Percentiles rank a stretch among this genome's conserved stretches.
phyloP scores from a whole-genome alignment of 2,329 filamentous ascomycete species.

The Diplocarpon mali region DNA sequence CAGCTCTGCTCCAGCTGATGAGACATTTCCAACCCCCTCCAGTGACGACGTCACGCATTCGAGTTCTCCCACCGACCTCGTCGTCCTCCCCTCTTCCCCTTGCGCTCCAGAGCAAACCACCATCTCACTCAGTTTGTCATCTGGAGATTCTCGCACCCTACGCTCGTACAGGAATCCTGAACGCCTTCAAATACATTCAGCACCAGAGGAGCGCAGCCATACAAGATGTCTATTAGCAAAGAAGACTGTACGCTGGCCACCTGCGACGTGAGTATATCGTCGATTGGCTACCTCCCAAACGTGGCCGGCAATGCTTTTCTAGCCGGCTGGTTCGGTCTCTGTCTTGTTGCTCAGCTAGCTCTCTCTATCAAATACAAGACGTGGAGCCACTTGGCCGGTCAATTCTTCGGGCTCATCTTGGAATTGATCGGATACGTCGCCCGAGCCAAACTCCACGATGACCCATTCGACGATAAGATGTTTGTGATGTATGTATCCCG shows the following conservation, averaged over 20 bases:
- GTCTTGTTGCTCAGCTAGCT: slow-evolving; percentile 36
- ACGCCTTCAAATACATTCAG: no score
- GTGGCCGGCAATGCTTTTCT: slow-evolving; percentile 42
- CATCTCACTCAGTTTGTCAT: no score
- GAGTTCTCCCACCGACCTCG: no score
- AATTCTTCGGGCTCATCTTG: slow-evolving; percentile 39
- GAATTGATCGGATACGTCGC: slow-evolving; percentile 49
- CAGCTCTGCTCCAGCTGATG: no score
- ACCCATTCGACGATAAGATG: slow-evolving; percentile 35
- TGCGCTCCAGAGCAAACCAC: no score
- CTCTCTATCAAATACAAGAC: slow-evolving; percentile 41
- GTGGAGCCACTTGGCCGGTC: slow-evolving; percentile 43
- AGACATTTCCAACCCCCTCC: no score
- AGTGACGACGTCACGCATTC: no score
- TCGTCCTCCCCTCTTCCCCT: no score
- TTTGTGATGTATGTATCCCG: slow-evolving; percentile 47
- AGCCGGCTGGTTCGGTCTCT: slow-evolving; percentile 38
- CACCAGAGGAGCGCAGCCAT: no score
- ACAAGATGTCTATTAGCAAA: no score
- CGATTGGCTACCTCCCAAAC: slow-evolving; percentile 36
- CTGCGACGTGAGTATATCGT: slow-evolving; percentile 8
- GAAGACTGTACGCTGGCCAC: slow-evolving; percentile 13
- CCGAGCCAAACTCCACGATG: slow-evolving; percentile 40
- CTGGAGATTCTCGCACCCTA: no score
- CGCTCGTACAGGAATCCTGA: no score